Conservation (phyloP, 2,329 filamentous ascomycete species). For the Venturia effusa region DNA sequence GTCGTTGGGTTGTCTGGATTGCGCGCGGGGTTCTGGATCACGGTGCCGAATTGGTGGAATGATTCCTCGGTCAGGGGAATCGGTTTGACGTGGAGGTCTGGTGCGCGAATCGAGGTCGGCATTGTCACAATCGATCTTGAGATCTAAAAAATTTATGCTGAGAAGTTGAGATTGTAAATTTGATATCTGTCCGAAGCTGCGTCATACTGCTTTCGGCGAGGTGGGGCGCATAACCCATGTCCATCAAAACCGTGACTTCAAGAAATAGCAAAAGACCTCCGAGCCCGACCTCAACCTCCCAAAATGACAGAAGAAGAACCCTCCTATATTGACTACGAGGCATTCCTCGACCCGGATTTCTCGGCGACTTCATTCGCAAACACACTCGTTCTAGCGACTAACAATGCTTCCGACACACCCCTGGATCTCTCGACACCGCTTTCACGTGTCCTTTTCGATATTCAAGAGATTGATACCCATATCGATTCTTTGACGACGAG, state of each 20-base stretch:
- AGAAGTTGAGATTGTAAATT: background rate
- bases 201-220: background rate
- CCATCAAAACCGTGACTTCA: background rate
- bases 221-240: background rate
- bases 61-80: constrained; percentile 54
- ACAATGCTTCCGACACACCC: constrained; percentile 80
- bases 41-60: constrained; percentile 75
- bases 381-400: constrained; percentile 75
- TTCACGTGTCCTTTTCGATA: constrained; percentile 87
- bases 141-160: background rate
- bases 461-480: constrained; percentile 92
- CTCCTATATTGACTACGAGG: constrained; percentile 93
- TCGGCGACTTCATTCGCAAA: constrained; percentile 77
- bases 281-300: background rate
- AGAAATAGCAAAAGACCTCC: background rate
- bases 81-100: constrained; percentile 41
- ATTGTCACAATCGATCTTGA: constrained; percentile 16
- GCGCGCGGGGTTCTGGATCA: constrained; percentile 62
- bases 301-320: constrained; percentile 34
- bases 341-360: constrained; percentile 77
- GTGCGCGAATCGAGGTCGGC: constrained; percentile 29
- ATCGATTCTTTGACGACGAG: constrained; percentile 83
- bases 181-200: background rate
- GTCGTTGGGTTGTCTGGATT: constrained; percentile 35
- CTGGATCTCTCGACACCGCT: constrained; percentile 91